phyloP scores from a whole-genome alignment of 75 land plant species.

The Selaginella tamariscina region DNA sequence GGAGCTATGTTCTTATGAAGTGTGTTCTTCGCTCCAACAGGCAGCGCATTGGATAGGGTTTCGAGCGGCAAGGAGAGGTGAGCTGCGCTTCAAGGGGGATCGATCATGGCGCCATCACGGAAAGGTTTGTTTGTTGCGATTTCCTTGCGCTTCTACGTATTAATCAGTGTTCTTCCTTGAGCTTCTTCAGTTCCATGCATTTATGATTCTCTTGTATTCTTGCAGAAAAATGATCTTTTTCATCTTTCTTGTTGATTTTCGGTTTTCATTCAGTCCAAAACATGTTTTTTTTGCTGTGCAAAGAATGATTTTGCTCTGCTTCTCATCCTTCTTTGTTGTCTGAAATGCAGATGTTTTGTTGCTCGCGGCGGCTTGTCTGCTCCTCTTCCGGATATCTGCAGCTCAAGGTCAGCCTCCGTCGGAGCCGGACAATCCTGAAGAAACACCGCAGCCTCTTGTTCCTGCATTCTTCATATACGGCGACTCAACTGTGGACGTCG shows the following conservation, averaged over 20 bases:
- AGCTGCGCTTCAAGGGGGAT: too few species aligned
- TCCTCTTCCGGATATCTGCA: neutral
- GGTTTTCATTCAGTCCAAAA: too few species aligned
- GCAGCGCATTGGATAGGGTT: too few species aligned
- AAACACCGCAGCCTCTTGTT: neutral
- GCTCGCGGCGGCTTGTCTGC: neutral
- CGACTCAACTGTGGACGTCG: conserved; percentile 5
- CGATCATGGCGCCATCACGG: neutral
- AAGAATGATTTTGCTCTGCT: neutral
- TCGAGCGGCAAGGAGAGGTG: too few species aligned
- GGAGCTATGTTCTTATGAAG: too few species aligned
- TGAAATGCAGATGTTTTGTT: neutral
- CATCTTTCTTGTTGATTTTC: too few species aligned
- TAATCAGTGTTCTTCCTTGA: too few species aligned
- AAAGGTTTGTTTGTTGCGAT: neutral
- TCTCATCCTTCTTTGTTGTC: neutral
- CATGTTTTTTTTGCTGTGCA: too few species aligned
- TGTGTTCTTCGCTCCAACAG: too few species aligned
- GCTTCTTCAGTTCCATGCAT: too few species aligned
- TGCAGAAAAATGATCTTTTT: too few species aligned
- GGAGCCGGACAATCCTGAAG: neutral
- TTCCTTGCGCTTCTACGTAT: too few species aligned
- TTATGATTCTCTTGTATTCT: neutral
- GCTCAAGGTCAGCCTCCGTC: neutral
- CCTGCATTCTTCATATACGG: neutral